Evolutionary conservation across 768 basidiomycete species (phyloP).

Genomic region (Piloderma croceum): DNA sequence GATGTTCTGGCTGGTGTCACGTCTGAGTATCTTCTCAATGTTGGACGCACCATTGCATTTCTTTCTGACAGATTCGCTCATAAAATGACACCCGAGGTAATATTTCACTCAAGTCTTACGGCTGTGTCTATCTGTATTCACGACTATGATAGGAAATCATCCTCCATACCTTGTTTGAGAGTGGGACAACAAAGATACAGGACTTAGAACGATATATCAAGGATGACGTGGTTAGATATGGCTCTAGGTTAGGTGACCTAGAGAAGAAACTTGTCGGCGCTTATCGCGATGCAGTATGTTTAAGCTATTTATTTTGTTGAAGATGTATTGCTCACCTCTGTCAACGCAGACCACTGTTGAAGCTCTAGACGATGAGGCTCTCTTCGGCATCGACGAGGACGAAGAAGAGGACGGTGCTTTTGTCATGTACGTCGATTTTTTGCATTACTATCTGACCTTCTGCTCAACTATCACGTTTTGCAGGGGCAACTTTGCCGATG

Average conservation of each 20-base stretch:
- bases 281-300: conserved; percentile 72
- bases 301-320: not conserved
- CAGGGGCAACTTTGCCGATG: conserved; percentile 83
- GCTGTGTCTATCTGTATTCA: not conserved
- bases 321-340: conserved; percentile 9
- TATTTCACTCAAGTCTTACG: conserved; percentile 16
- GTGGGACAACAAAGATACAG: conserved; percentile 69
- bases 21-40: conserved; percentile 75
- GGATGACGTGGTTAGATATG: conserved; percentile 84
- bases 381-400: conserved; percentile 50
- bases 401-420: conserved; percentile 63
- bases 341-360: conserved; percentile 37
- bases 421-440: conserved; percentile 45
- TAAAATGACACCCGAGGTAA: conserved; percentile 81
- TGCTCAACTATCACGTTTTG: conserved; percentile 5
- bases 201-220: conserved; percentile 84
- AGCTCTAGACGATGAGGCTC: conserved; percentile 54
- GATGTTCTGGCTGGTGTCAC: conserved; percentile 74
- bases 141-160: conserved; percentile 79
- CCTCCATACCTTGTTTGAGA: conserved; percentile 85
- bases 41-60: conserved; percentile 81
- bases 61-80: conserved; percentile 74
- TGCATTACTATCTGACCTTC: not conserved
- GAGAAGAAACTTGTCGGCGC: conserved; percentile 83
- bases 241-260: conserved; percentile 66